A percentile compares a stretch with the other conserved stretches of the same genome.
These are phyloP conservation scores for Colletotrichum filicis DNA, from an alignment of 2,329 filamentous ascomycete genomes.

Conservation along the genomic window DNA sequence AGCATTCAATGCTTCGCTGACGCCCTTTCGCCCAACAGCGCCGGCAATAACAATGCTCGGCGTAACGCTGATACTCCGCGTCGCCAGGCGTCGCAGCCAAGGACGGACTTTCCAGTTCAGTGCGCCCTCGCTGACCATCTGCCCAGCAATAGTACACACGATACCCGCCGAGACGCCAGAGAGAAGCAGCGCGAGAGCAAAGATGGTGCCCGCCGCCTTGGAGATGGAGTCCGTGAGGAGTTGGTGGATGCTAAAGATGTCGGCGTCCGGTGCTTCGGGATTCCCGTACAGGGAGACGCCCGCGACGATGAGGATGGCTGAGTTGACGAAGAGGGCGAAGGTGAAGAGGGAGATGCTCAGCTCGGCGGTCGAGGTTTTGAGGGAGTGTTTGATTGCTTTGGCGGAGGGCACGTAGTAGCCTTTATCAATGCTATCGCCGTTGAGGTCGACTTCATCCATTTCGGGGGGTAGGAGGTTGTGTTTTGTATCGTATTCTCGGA, in stretches of 20 bases:
- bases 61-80: constrained; percentile 82
- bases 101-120: constrained; percentile 79
- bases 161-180: constrained; percentile 86
- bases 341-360: constrained; percentile 79
- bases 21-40: constrained; percentile 76
- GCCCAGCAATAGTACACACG: constrained; percentile 88
- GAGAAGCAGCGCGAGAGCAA: constrained; percentile 82
- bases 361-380: constrained; percentile 79
- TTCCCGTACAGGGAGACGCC: constrained; percentile 79
- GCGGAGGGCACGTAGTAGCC: constrained; percentile 77
- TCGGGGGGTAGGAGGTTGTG: constrained; percentile 61
- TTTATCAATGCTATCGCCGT: constrained; percentile 50
- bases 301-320: constrained; percentile 83
- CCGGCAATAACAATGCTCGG: constrained; percentile 87
- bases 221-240: constrained; percentile 77
- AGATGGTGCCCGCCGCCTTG: constrained; percentile 83
- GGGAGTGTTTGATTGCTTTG: constrained; percentile 76
- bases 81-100: constrained; percentile 83
- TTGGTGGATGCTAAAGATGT: constrained; percentile 85
- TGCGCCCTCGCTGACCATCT: constrained; percentile 89
- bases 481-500: constrained; percentile 71
- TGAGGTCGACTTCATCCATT: constrained; percentile 37
- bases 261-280: constrained; percentile 70
- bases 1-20: constrained; percentile 78
- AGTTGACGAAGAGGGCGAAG: constrained; percentile 88